A percentile compares a stretch with the other conserved stretches of the same genome.
phyloP scores from a whole-genome alignment of 805 yeast genomes.

The Zygosaccharomyces bailii region DNA sequence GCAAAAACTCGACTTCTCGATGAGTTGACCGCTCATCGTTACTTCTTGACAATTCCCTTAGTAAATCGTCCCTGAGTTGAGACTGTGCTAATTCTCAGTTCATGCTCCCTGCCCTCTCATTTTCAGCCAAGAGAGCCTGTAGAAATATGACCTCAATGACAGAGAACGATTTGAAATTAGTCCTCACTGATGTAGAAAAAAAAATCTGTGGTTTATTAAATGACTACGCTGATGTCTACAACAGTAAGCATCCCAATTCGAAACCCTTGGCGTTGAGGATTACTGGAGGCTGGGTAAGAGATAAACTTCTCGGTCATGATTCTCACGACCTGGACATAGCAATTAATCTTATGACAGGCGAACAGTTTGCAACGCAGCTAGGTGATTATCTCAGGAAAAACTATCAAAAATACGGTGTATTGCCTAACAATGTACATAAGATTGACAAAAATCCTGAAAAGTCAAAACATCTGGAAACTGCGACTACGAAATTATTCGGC shows the following conservation, averaged over 20 bases:
- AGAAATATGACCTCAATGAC: constrained; percentile 6
- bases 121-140: neutral
- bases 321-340: constrained; percentile 93
- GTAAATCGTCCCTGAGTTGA: neutral
- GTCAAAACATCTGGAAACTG: constrained; percentile 94
- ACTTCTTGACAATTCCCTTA: neutral
- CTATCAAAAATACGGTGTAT: constrained; percentile 32
- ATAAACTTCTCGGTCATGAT: constrained; percentile 74
- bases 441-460: constrained; percentile 93
- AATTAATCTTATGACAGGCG: constrained; percentile 79
- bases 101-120: constrained; percentile 1
- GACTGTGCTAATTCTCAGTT: neutral
- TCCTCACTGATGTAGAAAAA: constrained; percentile 25
- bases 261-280: constrained; percentile 48
- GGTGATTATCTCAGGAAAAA: constrained; percentile 45
- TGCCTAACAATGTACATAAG: constrained; percentile 56
- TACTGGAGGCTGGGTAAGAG: constrained; percentile 99
- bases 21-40: neutral
- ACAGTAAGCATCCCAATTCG: constrained; percentile 8
- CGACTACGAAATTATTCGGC: constrained; percentile 81
- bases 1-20: neutral
- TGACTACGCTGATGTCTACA: constrained; percentile 32
- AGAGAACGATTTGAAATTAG: constrained; percentile 6
- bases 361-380: constrained; percentile 70
- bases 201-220: constrained; percentile 30